Evolutionary conservation across 169 alveolate species (phyloP).

Genomic region (Eimeria necatrix): DNA sequence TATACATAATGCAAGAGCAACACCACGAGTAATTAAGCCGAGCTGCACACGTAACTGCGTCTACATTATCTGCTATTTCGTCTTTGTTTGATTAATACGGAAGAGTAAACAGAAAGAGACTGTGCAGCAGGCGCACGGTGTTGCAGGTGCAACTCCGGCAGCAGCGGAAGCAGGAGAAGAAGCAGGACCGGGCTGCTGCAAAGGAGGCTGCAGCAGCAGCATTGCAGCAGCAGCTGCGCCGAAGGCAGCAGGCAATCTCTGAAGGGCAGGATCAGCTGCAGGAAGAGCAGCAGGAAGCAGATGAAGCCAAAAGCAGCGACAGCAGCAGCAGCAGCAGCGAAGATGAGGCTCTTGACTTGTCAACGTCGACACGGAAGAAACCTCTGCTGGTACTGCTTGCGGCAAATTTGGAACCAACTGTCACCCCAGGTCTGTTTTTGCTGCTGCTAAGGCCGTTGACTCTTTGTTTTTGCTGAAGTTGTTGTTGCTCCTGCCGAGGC

Average conservation of each 20-base stretch:
- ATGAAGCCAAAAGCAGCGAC: neutral
- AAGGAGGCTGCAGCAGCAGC: neutral
- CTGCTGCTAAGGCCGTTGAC: neutral
- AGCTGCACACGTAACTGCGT: too few species aligned
- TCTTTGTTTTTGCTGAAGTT: neutral
- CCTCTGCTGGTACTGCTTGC: neutral
- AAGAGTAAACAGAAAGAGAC: too few species aligned
- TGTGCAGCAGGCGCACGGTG: too few species aligned
- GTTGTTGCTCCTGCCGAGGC: neutral
- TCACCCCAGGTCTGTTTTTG: neutral
- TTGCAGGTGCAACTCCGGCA: too few species aligned
- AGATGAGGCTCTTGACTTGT: neutral
- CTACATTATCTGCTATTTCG: too few species aligned
- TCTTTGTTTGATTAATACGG: too few species aligned
- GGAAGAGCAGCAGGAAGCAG: neutral
- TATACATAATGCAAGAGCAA: too few species aligned
- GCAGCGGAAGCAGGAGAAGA: too few species aligned
- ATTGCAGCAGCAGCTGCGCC: constrained; percentile 1
- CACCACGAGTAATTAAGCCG: too few species aligned
- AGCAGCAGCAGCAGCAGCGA: constrained; percentile 20
- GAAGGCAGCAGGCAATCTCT: neutral
- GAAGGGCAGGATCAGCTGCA: neutral
- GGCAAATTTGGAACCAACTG: neutral
- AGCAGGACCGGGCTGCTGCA: neutral
- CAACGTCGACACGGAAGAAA: neutral